These are phyloP conservation scores for rapeseed (Brassica napus) DNA, from an alignment of 345 rosid genomes.

Conservation along the genomic window Da-Ae NC_063442.1:39073001-39073500, in stretches of 20 bases:
- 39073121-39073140: conserved; percentile 13
- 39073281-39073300: background rate
- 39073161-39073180: conserved; percentile 59
- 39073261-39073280: conserved; percentile 18
- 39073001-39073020: conserved; percentile 36
- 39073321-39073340: background rate
- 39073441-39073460: too few species aligned
- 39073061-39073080: background rate
- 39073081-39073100: conserved; percentile 18
- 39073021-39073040: background rate
- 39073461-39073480: background rate
- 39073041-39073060: conserved; percentile 1
- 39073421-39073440: background rate
- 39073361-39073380: background rate
- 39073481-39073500: background rate
- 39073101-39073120: conserved; percentile 48
- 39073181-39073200: conserved; percentile 51
- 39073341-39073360: background rate
- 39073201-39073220: conserved; percentile 34
- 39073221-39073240: background rate
- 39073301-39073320: background rate
- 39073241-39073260: conserved; percentile 5
- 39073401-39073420: background rate
- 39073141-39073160: conserved; percentile 23
- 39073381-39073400: background rate